These are phyloP conservation scores for Irpex rosettiformis DNA, from an alignment of 1,284 basidiomycete genomes.

Conservation along the genomic window DNA sequence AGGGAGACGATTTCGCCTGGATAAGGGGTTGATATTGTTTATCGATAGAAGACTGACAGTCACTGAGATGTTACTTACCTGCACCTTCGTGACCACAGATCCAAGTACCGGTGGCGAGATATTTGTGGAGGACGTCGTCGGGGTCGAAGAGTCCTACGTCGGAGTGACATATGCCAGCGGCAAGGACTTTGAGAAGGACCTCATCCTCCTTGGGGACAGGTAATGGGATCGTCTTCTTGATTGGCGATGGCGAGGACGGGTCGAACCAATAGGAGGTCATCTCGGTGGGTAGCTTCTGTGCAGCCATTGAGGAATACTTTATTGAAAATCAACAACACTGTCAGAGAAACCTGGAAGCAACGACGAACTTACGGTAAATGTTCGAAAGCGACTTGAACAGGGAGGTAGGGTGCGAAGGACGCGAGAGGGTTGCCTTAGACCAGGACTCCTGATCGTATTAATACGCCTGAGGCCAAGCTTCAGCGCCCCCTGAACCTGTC, in stretches of 20 bases:
- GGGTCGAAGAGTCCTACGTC: conserved; percentile 17
- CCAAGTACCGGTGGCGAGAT: conserved; percentile 1
- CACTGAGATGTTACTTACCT: conserved; percentile 8
- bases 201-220: conserved; percentile 18
- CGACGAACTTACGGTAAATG: too few relatives aligned
- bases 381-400: too few relatives aligned
- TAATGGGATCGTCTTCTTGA: conserved; percentile 15
- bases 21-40: background rate
- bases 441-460: too few relatives aligned
- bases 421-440: too few relatives aligned
- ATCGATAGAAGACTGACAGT: too few relatives aligned
- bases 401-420: too few relatives aligned
- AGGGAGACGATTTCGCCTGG: conserved; percentile 16
- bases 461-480: too few relatives aligned
- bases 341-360: too few relatives aligned
- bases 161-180: conserved; percentile 23
- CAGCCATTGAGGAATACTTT: too few relatives aligned
- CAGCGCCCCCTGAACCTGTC: too few relatives aligned
- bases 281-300: conserved; percentile 58
- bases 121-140: background rate
- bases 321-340: too few relatives aligned
- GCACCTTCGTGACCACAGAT: conserved; percentile 23
- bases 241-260: conserved; percentile 11
- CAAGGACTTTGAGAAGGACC: conserved; percentile 23
- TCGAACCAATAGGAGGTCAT: conserved; percentile 22